Percentiles rank a stretch among this genome's conserved stretches.
phyloP scores from a whole-genome alignment of 176 grass and related monocot species.

The Juncus effusus region DNA sequence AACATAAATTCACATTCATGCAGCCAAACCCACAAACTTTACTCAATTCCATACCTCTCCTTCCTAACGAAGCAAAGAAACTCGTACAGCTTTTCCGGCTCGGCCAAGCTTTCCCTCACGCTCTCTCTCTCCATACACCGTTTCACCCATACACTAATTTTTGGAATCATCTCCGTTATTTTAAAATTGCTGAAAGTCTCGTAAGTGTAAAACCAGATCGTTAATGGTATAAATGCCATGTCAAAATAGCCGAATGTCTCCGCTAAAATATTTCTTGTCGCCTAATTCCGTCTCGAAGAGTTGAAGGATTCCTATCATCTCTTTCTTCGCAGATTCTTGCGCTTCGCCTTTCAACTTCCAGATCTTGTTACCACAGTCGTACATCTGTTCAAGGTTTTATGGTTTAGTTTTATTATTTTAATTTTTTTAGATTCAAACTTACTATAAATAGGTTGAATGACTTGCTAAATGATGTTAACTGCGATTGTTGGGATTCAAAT shows the following conservation, averaged over 20 bases:
- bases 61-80: not conserved
- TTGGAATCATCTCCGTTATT: constrained; percentile 18
- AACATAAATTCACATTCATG: too few relatives aligned
- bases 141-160: constrained; percentile 21
- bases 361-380: constrained; percentile 7
- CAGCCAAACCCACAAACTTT: too few relatives aligned
- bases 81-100: constrained; percentile 35
- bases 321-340: constrained; percentile 31
- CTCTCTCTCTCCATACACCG: constrained; percentile 30
- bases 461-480: too few relatives aligned
- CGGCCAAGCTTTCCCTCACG: constrained; percentile 13
- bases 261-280: constrained; percentile 36
- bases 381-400: constrained; percentile 8
- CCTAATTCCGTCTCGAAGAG: constrained; percentile 31
- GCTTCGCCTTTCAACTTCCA: constrained; percentile 42
- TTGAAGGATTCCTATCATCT: constrained; percentile 25
- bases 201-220: constrained; percentile 33
- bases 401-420: too few relatives aligned
- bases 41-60: constrained; percentile 3
- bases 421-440: too few relatives aligned
- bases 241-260: constrained; percentile 36
- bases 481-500: too few relatives aligned
- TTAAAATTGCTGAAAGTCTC: constrained; percentile 20
- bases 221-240: constrained; percentile 28
- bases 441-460: too few relatives aligned